Evolutionary conservation across 495 filamentous ascomycete genomes (phyloP).

Genomic region (Xylaria nigripes): DNA sequence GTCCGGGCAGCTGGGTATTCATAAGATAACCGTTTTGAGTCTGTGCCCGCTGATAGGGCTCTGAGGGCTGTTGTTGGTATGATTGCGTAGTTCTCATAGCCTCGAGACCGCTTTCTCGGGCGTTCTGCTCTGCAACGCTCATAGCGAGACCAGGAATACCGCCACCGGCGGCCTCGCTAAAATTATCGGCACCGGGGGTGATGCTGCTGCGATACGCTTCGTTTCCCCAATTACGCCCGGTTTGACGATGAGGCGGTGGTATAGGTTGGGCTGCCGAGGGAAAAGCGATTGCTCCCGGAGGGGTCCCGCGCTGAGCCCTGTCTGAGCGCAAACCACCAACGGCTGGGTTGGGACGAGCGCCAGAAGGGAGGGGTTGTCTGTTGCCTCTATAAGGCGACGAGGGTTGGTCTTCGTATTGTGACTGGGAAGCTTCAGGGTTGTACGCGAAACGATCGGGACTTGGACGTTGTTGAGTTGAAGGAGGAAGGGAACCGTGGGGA

Average conservation of each 20-base stretch:
- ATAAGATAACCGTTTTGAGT: conserved; percentile 18
- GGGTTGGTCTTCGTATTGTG: conserved; percentile 19
- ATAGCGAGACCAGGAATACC: conserved; percentile 70
- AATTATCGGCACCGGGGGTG: conserved; percentile 69
- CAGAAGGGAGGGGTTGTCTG: conserved; percentile 31
- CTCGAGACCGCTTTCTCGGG: conserved; percentile 63
- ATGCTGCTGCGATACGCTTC: conserved; percentile 43
- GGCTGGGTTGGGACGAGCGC: conserved; percentile 20
- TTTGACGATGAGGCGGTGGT: conserved; percentile 20
- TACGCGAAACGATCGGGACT: background rate
- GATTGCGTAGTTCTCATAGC: conserved; percentile 45
- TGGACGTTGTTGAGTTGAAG: conserved; percentile 16
- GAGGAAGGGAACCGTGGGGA: conserved; percentile 14
- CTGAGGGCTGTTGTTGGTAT: conserved; percentile 32
- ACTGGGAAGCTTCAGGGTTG: background rate
- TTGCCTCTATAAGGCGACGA: conserved; percentile 15
- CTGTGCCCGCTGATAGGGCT: conserved; percentile 22
- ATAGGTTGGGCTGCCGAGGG: conserved; percentile 20
- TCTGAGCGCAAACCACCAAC: conserved; percentile 2
- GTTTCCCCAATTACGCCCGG: conserved; percentile 25
- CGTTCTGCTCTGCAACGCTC: conserved; percentile 63
- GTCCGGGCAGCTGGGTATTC: conserved; percentile 15
- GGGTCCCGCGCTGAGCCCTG: conserved; percentile 12
- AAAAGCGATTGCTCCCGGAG: conserved; percentile 7
- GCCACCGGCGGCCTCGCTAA: conserved; percentile 60